Evolutionary conservation across 1,139 yeast genomes (phyloP).

Genomic region (Suzukiozyma palmioleophila): DNA sequence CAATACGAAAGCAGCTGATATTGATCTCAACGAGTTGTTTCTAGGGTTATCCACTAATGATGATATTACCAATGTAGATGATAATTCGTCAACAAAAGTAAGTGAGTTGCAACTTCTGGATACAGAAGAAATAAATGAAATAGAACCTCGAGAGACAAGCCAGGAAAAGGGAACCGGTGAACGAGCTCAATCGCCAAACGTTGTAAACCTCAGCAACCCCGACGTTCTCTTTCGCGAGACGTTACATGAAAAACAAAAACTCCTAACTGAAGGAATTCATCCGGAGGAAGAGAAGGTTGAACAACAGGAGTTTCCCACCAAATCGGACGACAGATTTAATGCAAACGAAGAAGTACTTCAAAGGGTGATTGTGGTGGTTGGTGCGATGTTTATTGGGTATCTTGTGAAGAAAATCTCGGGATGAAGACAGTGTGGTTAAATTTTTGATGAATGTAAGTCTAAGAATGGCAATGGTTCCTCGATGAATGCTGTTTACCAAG

Average conservation of each 20-base stretch:
- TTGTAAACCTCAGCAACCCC: neutral
- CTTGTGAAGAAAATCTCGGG: conserved; percentile 3
- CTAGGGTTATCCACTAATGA: conserved; percentile 3
- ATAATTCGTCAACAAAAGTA: neutral
- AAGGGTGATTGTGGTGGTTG: conserved; percentile 1
- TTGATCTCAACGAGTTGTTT: conserved; percentile 3
- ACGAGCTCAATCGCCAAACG: neutral
- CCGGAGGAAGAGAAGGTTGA: neutral
- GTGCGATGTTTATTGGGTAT: conserved; percentile 4
- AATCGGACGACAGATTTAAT: conserved; percentile 3
- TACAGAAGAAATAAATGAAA: neutral
- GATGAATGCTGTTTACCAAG: no score
- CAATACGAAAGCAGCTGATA: neutral
- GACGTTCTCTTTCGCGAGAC: neutral
- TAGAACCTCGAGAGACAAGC: neutral
- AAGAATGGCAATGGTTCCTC: no score
- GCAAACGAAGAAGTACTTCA: conserved; percentile 2
- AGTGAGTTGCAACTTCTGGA: conserved; percentile 3
- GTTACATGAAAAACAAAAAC: neutral
- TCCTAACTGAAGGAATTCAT: neutral
- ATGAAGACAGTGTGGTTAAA: neutral
- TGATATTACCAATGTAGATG: conserved; percentile 1
- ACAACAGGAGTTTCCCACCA: conserved; percentile 2
- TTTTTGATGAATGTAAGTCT: no score
- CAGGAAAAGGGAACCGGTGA: neutral